phyloP scores from a whole-genome alignment of 441 rosid species.

The Populus hybrid region DNA sequence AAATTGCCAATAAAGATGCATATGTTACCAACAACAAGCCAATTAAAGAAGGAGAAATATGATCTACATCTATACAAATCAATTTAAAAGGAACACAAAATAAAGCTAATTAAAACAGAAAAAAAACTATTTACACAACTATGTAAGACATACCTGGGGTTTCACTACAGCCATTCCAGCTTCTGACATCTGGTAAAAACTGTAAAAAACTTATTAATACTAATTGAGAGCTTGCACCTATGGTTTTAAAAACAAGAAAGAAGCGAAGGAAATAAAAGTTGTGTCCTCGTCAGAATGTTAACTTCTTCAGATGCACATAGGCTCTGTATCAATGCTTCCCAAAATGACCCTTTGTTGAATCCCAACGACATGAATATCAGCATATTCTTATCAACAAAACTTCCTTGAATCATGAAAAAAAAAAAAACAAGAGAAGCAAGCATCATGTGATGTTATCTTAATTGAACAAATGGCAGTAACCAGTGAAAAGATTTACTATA shows the following conservation, averaged over 20 bases:
- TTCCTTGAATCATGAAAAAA: constrained; percentile 17
- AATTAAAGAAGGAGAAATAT: background rate
- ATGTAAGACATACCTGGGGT: constrained; percentile 43
- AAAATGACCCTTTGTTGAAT: constrained; percentile 19
- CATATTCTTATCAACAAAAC: constrained; percentile 28
- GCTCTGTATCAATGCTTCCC: constrained; percentile 28
- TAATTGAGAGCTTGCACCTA: constrained; percentile 17
- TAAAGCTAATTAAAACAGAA: background rate
- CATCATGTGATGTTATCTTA: constrained; percentile 1
- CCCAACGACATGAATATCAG: constrained; percentile 16
- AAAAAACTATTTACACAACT: background rate
- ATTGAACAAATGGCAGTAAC: background rate
- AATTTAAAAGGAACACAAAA: background rate
- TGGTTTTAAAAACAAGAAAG: constrained; percentile 20
- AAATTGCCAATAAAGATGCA: background rate
- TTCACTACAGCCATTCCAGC: constrained; percentile 45
- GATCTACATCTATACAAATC: background rate
- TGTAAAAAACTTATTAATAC: constrained; percentile 8
- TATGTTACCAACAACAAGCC: background rate
- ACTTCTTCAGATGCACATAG: constrained; percentile 19
- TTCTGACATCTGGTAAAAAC: constrained; percentile 42
- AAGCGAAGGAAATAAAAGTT: constrained; percentile 15
- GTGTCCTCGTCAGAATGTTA: constrained; percentile 26
- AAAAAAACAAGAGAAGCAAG: background rate
- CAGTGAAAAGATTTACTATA: background rate